Evolutionary conservation across 164 flowering plant genomes (phyloP).

Genomic region (Liquidambar formosana): DNA sequence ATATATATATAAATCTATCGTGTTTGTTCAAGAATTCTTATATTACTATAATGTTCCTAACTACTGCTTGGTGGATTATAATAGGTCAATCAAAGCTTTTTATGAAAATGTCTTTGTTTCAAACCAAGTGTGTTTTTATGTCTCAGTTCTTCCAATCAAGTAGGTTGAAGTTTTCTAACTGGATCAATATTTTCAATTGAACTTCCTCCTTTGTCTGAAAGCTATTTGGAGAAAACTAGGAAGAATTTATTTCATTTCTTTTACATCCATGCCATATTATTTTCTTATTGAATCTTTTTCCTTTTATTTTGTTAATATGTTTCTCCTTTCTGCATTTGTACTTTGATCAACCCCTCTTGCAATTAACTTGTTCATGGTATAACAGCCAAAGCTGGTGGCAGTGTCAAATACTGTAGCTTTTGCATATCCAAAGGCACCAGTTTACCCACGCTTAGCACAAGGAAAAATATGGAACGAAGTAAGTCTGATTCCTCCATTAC

Average conservation of each 20-base stretch:
- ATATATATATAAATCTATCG: too few species aligned
- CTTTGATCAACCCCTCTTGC: neutral
- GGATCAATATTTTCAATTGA: too few species aligned
- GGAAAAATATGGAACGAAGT: constrained; percentile 87
- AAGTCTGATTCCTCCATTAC: constrained; percentile 17
- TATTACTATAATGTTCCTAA: too few species aligned
- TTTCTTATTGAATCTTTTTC: neutral
- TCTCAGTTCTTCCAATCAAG: too few species aligned
- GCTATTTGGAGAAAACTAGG: too few species aligned
- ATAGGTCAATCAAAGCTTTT: too few species aligned
- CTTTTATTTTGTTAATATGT: neutral
- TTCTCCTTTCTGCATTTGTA: neutral
- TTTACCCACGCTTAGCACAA: constrained; percentile 87
- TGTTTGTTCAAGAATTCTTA: too few species aligned
- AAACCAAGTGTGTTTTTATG: too few species aligned
- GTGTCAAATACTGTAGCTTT: constrained; percentile 64
- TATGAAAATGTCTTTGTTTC: too few species aligned
- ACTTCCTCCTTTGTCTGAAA: too few species aligned
- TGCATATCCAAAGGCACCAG: constrained; percentile 79
- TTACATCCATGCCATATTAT: neutral
- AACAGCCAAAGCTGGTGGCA: constrained; percentile 80
- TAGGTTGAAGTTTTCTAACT: too few species aligned
- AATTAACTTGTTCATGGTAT: constrained; percentile 1
- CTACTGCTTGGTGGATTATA: too few species aligned
- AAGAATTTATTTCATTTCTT: neutral